Evolutionary conservation across 73 alveolate genomes (phyloP).

Genomic region (Loxodes magnus): DNA sequence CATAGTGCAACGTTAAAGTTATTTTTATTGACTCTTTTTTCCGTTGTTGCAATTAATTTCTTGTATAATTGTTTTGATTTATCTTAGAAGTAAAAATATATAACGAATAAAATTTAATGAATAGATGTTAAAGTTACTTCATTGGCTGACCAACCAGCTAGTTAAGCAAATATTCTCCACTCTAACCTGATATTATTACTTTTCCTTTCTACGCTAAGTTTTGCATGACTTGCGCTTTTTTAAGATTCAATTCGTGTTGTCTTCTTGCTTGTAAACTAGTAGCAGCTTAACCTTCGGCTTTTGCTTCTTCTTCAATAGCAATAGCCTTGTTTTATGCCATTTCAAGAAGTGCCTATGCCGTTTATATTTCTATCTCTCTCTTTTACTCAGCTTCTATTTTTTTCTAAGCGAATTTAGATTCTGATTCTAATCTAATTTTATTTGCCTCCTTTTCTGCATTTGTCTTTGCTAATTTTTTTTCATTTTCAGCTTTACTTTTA

Average conservation of each 20-base stretch:
- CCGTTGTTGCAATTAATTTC: no score
- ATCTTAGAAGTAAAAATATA: no score
- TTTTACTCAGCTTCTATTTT: constrained; percentile 20
- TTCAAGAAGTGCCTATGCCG: constrained; percentile 30
- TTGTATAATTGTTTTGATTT: no score
- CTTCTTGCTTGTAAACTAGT: constrained; percentile 30
- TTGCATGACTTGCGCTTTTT: constrained; percentile 26
- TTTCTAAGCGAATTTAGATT: constrained; percentile 11
- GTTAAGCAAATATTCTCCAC: constrained; percentile 14
- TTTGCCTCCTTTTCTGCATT: constrained; percentile 20
- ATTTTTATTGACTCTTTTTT: no score
- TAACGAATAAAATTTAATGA: no score
- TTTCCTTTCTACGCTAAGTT: constrained; percentile 8
- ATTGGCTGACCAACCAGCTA: constrained; percentile 5
- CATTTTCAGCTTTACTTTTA: constrained; percentile 38
- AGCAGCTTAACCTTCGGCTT: constrained; percentile 19
- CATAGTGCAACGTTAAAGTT: no score
- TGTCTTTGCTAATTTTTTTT: constrained; percentile 29
- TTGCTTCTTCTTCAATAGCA: constrained; percentile 30
- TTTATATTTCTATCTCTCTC: constrained; percentile 20
- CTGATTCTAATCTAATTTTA: constrained; percentile 25
- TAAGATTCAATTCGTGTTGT: constrained; percentile 20
- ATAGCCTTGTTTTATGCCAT: constrained; percentile 23
- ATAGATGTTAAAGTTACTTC: no score
- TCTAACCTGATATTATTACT: constrained; percentile 1